phyloP scores from a whole-genome alignment of 345 rosid genomes.

The Brassica nigra region DNA sequence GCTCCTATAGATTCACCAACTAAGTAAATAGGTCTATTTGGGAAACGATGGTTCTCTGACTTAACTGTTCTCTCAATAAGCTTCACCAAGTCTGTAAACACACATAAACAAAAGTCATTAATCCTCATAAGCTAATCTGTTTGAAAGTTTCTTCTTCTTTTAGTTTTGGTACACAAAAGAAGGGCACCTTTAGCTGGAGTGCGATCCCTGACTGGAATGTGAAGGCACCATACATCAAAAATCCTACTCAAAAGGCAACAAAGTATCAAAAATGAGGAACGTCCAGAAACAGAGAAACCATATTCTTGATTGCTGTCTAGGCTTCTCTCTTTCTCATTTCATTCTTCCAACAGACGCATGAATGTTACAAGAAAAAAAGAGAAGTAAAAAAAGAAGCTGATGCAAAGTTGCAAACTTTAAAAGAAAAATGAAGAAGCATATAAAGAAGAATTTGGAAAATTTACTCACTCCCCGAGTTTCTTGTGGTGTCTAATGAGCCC shows the following conservation, averaged over 20 bases:
- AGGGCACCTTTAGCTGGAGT: conserved; percentile 54
- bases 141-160: background rate
- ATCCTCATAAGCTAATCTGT: background rate
- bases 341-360: background rate
- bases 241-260: conserved; percentile 45
- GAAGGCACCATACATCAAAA: conserved; percentile 71
- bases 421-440: background rate
- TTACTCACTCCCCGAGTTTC: conserved; percentile 60
- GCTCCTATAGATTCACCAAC: conserved; percentile 67
- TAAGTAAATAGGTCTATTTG: conserved; percentile 61
- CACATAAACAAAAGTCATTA: background rate
- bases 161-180: background rate
- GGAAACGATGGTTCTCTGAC: conserved; percentile 44
- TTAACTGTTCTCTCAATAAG: conserved; percentile 52
- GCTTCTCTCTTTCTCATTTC: background rate
- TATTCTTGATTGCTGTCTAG: background rate
- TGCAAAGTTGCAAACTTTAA: background rate
- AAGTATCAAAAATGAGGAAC: background rate
- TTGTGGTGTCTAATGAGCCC: conserved; percentile 66
- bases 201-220: conserved; percentile 63
- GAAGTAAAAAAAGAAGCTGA: background rate
- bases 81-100: conserved; percentile 51
- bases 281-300: conserved; percentile 10
- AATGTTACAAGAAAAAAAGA: background rate
- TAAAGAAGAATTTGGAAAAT: background rate